These are phyloP conservation scores for Mentha longifolia DNA, from an alignment of 257 asterid species.

Conservation along the genomic window DNA sequence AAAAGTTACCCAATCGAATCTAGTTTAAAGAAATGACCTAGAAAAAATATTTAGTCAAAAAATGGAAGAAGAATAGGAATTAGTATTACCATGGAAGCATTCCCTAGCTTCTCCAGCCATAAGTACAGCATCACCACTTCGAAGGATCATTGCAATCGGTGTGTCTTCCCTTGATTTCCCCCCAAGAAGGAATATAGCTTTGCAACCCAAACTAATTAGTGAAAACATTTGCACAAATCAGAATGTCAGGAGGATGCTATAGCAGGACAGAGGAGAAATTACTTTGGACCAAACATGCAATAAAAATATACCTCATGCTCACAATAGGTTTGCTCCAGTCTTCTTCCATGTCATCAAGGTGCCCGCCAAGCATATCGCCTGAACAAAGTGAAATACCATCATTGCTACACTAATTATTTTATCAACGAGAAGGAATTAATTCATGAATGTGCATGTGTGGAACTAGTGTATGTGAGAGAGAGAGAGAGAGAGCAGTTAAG, in stretches of 20 bases:
- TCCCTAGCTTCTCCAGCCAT: slow-evolving; percentile 97
- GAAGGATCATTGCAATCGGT: slow-evolving; percentile 85
- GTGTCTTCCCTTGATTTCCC: slow-evolving; percentile 81
- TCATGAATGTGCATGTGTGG: not conserved
- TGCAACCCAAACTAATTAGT: slow-evolving; percentile 81
- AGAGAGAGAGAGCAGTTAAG: not conserved
- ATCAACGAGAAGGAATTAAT: not conserved
- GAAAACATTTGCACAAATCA: slow-evolving; percentile 21
- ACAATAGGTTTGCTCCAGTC: slow-evolving; percentile 99
- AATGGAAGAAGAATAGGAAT: not conserved
- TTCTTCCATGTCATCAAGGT: slow-evolving; percentile 98
- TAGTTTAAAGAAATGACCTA: not conserved
- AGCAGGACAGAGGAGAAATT: slow-evolving; percentile 4
- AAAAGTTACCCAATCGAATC: not conserved
- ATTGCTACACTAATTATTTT: not conserved
- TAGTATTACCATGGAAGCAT: slow-evolving; percentile 82
- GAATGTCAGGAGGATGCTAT: slow-evolving; percentile 13
- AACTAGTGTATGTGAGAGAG: not conserved
- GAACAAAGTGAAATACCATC: slow-evolving; percentile 28
- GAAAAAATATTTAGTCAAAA: not conserved
- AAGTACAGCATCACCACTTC: slow-evolving; percentile 89
- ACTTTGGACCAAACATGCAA: slow-evolving; percentile 7
- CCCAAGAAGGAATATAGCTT: slow-evolving; percentile 93
- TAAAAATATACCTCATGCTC: slow-evolving; percentile 76
- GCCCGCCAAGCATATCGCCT: slow-evolving; percentile 97